Base-by-base conservation (phyloP, 345 rosid species). In the Firmiana major region DNA sequence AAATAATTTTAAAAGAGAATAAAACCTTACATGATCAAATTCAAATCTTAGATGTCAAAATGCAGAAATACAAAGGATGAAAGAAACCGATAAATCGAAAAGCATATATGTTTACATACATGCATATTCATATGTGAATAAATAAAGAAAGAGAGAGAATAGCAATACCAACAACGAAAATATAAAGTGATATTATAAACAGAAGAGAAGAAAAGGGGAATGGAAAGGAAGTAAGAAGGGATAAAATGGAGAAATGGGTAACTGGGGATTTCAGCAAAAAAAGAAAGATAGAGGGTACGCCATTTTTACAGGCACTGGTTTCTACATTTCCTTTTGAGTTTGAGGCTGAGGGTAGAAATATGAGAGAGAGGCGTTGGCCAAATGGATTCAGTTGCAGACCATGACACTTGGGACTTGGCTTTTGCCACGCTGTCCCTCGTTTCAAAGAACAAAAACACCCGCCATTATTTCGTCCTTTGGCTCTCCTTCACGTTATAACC, bases 301-400 rank as follows among this genome's bases (percentile, higher is more conserved):
- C 78, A 76, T 53, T 76, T 63, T 64, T 76, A 53, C 16, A 72
- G 53, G 53, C 49, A 38, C 11, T 28, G 43, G 53, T 76, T 54
- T 63, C 63, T 51, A 11, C 15, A 7, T 15, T 5, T 8, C 7
- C 5, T 16, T 31, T 31, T 31, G 3, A 31, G 34, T 31, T 9
- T 28, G 8, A 24, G 55, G 72, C 36, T 68, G 38, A 68, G 17
- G 36, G 3, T 24, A 15, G 36, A 46, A 24, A 26, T 26, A 69
- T 11, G 28, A 24, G 34, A 43, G 58, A 15, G 43, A 26, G 40
- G 59, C 38, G 40, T 49, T 51, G 60, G 74, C 43, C 28, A n/a
- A 55, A n/a, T 54, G 64, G 53, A 40, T 42, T 73, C 42, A 0
- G 34, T 24, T 17, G 73, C 34, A 24, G 22, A 46, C 12, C n/a